Conservation (phyloP, 495 filamentous ascomycete species). For the Schizothecium vesticola region DNA sequence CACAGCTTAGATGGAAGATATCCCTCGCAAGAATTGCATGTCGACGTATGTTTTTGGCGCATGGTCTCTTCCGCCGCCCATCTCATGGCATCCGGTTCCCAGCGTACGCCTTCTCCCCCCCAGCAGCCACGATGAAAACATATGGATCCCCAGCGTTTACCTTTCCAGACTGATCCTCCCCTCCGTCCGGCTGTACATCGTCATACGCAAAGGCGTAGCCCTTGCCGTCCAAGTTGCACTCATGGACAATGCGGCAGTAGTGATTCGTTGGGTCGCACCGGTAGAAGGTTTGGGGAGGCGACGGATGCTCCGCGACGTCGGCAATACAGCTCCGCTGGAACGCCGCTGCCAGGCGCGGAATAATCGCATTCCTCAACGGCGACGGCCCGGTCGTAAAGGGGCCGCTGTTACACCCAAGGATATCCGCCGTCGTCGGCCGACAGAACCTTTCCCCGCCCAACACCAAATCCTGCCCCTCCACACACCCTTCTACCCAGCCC, state of each 20-base stretch:
- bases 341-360: slow-evolving; percentile 60
- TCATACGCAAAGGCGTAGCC: slow-evolving; percentile 82
- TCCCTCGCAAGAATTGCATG: not conserved
- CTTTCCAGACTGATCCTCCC: slow-evolving; percentile 60
- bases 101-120: slow-evolving; percentile 40
- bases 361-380: slow-evolving; percentile 55
- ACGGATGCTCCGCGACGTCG: slow-evolving; percentile 46
- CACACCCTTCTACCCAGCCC: slow-evolving; percentile 24
- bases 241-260: slow-evolving; percentile 65
- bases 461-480: slow-evolving; percentile 21
- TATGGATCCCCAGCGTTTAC: slow-evolving; percentile 56
- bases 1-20: not conserved
- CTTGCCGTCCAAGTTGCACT: slow-evolving; percentile 55
- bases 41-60: too few species aligned
- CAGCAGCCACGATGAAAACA: slow-evolving; percentile 61
- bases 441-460: slow-evolving; percentile 48
- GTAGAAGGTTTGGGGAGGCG: slow-evolving; percentile 51
- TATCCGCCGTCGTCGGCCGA: slow-evolving; percentile 58
- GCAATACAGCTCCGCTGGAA: slow-evolving; percentile 62
- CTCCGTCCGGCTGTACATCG: slow-evolving; percentile 61
- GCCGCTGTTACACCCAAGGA: slow-evolving; percentile 67
- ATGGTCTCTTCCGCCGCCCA: not conserved
- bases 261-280: slow-evolving; percentile 59
- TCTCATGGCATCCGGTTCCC: slow-evolving; percentile 21
- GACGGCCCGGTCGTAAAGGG: slow-evolving; percentile 56